Evolutionary conservation across 176 grass and related monocot species (phyloP).

Genomic region (Ensete glaucum): DNA sequence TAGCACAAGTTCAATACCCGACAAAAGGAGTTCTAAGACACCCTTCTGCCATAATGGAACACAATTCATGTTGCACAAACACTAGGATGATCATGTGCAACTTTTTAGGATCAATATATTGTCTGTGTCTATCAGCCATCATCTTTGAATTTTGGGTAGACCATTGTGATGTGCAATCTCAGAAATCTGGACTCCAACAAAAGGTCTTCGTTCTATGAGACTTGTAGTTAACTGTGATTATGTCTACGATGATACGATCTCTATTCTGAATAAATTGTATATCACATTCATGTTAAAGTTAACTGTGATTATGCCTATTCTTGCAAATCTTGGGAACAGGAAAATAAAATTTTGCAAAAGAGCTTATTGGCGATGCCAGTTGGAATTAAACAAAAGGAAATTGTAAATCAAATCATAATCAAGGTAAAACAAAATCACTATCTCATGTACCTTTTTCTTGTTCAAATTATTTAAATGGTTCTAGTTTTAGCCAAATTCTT

Average conservation of each 20-base stretch:
- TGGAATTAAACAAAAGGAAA: slow-evolving; percentile 14
- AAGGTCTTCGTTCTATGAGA: too few species aligned
- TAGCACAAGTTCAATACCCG: too few species aligned
- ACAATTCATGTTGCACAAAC: too few species aligned
- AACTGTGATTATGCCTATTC: background rate
- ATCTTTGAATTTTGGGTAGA: too few species aligned
- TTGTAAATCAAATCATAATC: slow-evolving; percentile 7
- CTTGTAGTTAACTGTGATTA: too few species aligned
- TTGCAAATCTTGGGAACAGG: background rate
- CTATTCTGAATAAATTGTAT: background rate
- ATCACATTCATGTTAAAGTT: background rate
- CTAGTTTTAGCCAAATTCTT: background rate
- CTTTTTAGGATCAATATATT: too few species aligned
- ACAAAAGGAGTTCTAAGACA: too few species aligned
- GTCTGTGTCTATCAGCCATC: too few species aligned
- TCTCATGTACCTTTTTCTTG: background rate
- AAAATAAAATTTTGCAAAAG: background rate
- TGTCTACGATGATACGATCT: background rate
- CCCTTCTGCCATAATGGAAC: too few species aligned
- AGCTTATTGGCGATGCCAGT: slow-evolving; percentile 10
- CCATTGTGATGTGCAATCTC: too few species aligned
- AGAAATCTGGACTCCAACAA: too few species aligned
- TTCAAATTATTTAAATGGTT: background rate
- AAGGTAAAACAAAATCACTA: background rate
- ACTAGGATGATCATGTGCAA: too few species aligned